Percentiles rank a stretch among this genome's conserved stretches.
Evolutionary conservation across 2,329 filamentous ascomycete genomes (phyloP).

Genomic region (Exutisphaerella laricina): DNA sequence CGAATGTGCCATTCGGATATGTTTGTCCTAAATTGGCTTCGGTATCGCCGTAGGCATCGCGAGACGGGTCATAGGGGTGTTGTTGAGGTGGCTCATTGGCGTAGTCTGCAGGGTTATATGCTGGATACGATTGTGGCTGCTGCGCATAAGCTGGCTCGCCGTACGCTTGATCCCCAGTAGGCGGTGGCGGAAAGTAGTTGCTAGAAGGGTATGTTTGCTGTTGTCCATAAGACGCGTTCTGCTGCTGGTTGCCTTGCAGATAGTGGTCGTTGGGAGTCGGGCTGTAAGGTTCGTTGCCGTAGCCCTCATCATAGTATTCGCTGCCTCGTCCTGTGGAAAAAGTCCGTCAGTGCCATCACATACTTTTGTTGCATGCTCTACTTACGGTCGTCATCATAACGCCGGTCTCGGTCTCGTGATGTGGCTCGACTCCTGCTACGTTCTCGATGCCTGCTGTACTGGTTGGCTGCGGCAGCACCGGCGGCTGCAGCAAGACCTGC

Average conservation of each 20-base stretch:
- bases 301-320: conserved; percentile 20
- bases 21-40: conserved; percentile 27
- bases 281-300: conserved; percentile 27
- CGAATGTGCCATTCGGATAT: conserved; percentile 30
- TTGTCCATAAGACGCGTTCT: conserved; percentile 25
- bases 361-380: not conserved
- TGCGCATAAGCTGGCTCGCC: conserved; percentile 29
- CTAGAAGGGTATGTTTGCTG: conserved; percentile 38
- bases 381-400: conserved; percentile 15
- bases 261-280: conserved; percentile 34
- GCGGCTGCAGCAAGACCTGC: conserved; percentile 54
- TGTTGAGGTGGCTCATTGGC: conserved; percentile 25
- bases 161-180: conserved; percentile 24
- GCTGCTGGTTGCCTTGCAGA: conserved; percentile 25
- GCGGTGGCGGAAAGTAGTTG: conserved; percentile 48
- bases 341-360: no score
- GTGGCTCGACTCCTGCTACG: conserved; percentile 47
- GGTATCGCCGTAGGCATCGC: conserved; percentile 29
- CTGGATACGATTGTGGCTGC: conserved; percentile 29
- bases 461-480: conserved; percentile 53
- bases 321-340: conserved; percentile 14
- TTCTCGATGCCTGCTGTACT: conserved; percentile 52
- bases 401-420: conserved; percentile 6
- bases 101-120: conserved; percentile 45
- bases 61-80: conserved; percentile 26